Conservation (phyloP, 2,329 filamentous ascomycete genomes). For the Aspergillus ruber region DNA sequence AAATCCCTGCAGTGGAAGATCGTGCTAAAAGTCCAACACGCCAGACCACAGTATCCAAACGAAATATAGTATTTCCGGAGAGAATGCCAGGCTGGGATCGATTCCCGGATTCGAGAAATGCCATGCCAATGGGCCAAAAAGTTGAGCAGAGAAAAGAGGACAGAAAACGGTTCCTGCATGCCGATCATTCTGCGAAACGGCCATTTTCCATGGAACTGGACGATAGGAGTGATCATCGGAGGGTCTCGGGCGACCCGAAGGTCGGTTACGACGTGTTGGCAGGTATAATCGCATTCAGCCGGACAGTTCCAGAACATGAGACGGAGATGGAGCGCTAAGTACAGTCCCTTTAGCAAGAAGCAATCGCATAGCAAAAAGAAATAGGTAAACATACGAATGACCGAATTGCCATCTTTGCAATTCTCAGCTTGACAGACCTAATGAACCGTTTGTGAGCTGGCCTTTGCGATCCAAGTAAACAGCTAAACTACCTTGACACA, state of each 20-base stretch:
- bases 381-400: conserved; percentile 58
- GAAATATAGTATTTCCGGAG: conserved; percentile 72
- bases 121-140: conserved; percentile 77
- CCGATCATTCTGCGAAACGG: conserved; percentile 86
- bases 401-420: conserved; percentile 60
- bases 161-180: conserved; percentile 90
- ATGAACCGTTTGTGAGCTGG: conserved; percentile 13
- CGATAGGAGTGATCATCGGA: conserved; percentile 59
- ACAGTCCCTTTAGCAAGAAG: conserved; percentile 8
- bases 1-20: conserved; percentile 92
- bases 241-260: conserved; percentile 59
- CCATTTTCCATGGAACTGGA: conserved; percentile 99
- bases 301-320: conserved; percentile 89
- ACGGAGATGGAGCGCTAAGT: conserved; percentile 69
- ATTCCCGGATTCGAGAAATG: conserved; percentile 61
- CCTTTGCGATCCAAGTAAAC: neutral
- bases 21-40: conserved; percentile 81
- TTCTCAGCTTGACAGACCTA: conserved; percentile 77
- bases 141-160: conserved; percentile 90
- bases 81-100: conserved; percentile 66
- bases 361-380: neutral
- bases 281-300: conserved; percentile 94
- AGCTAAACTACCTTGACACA: conserved; percentile 65
- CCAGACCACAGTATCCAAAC: conserved; percentile 74
- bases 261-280: conserved; percentile 85